Percentiles rank a stretch among this genome's conserved stretches.
phyloP scores from a whole-genome alignment of 2,329 filamentous ascomycete genomes.

The Talaromyces sp. region DNA sequence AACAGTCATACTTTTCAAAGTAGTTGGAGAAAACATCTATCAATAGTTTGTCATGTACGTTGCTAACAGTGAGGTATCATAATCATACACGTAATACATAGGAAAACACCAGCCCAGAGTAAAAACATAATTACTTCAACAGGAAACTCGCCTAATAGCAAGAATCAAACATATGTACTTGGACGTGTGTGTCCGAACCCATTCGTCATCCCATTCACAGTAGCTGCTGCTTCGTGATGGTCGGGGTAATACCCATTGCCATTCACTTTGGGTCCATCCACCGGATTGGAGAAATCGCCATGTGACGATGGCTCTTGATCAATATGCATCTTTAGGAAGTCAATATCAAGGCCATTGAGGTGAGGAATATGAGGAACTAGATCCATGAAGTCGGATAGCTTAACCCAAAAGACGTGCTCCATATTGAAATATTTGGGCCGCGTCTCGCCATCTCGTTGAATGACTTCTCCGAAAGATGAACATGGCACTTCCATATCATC shows the following conservation, averaged over 20 bases:
- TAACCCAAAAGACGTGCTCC: conserved; percentile 52
- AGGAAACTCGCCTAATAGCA: conserved; percentile 5
- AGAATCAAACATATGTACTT: conserved; percentile 41
- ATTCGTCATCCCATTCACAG: conserved; percentile 34
- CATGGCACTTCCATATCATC: conserved; percentile 37
- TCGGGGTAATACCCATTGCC: conserved; percentile 26
- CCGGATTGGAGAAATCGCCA: conserved; percentile 16
- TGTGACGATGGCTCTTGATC: conserved; percentile 34
- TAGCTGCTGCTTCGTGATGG: conserved; percentile 22
- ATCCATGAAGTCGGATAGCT: conserved; percentile 51
- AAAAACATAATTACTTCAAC: conserved; percentile 15
- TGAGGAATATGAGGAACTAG: conserved; percentile 49
- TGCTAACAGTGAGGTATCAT: conserved; percentile 37
- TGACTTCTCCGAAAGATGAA: conserved; percentile 39
- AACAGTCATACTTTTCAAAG: no score
- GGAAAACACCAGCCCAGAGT: conserved; percentile 31
- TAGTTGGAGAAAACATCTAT: not conserved
- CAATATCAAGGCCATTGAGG: conserved; percentile 41
- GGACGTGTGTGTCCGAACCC: conserved; percentile 35
- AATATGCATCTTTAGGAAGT: conserved; percentile 41
- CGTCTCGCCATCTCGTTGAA: conserved; percentile 42
- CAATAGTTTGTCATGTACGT: conserved; percentile 9
- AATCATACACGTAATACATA: conserved; percentile 40
- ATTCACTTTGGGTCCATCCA: conserved; percentile 28
- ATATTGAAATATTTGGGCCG: conserved; percentile 48